Evolutionary conservation across 106 monocot species (phyloP).

Genomic region (Platanthera guangdongensis): DNA sequence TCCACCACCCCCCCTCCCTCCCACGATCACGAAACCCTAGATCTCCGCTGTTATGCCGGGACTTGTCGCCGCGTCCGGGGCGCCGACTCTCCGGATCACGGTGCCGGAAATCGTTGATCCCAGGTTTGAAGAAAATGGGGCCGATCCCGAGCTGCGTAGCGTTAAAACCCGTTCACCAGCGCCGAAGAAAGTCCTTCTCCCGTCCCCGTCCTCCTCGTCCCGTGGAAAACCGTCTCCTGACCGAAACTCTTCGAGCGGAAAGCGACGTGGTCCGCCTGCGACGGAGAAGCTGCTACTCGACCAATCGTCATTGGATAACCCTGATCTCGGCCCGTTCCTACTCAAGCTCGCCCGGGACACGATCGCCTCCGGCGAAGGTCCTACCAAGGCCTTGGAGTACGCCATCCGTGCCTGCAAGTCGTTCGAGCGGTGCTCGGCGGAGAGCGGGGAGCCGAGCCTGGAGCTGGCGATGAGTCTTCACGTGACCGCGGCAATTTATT

Average conservation of each 20-base stretch:
- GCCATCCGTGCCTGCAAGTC: slow-evolving; percentile 71
- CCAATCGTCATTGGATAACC: slow-evolving; percentile 66
- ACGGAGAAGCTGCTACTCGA: slow-evolving; percentile 10
- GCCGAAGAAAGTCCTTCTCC: slow-evolving; percentile 9
- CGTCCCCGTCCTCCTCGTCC: slow-evolving; percentile 17
- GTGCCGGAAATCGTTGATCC: slow-evolving; percentile 11
- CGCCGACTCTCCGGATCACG: slow-evolving; percentile 25
- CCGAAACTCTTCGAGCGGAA: slow-evolving; percentile 9
- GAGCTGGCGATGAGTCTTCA: slow-evolving; percentile 63
- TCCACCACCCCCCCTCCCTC: too few relatives aligned
- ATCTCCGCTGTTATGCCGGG: slow-evolving; percentile 45
- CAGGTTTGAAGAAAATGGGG: slow-evolving; percentile 14
- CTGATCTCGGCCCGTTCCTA: slow-evolving; percentile 91
- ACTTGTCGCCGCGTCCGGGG: slow-evolving; percentile 38
- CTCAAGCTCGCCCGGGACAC: slow-evolving; percentile 78
- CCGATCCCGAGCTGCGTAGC: slow-evolving; percentile 11
- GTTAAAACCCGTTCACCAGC: slow-evolving; percentile 5
- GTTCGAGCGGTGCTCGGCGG: slow-evolving; percentile 37
- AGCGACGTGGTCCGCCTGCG: slow-evolving; percentile 1
- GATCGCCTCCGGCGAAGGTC: slow-evolving; percentile 79
- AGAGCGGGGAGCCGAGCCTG: slow-evolving; percentile 26
- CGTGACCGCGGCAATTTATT: slow-evolving; percentile 51
- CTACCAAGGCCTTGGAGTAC: slow-evolving; percentile 68
- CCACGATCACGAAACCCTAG: not conserved
- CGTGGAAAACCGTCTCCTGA: slow-evolving; percentile 16